Evolutionary conservation across 257 asterid species (phyloP), one percentile per base, ranked within the genome.

Genomic region (Paraleonurus japonicus): DNA sequence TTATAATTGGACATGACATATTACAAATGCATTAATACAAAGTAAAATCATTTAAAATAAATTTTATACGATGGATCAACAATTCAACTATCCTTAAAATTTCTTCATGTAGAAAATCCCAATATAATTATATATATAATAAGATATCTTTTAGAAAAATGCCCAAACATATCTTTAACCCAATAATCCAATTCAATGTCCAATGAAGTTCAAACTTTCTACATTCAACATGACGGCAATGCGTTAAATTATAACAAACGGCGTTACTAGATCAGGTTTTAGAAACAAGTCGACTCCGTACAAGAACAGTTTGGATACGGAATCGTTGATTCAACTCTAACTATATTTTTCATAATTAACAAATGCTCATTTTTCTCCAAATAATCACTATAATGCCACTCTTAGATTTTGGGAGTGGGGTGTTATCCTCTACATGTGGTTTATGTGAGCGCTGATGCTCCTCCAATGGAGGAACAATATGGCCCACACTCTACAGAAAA

Each of bases 231-330:
- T n/a, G 54, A 47, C 54, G 54, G 54, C 54, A 47, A 45, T 45
- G 19, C 45, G 22, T 28, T 60, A 28, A 17, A n/a, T 15, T 15
- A 59, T 2, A 5, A 13, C 8, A 13, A 15, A 13, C 16, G 32
- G 12, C 23, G 41, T 28, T 13, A 60, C 5, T 17, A 61, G 67
- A 61, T n/a, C 67, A 17, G 48, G 3, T 27, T 15, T 28, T 33
- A 61, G 37, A 27, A 26, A 28, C 37, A 9, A 4, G 33, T 48
- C 12, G 37, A 75, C 32, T 73, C 85, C 81, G 83, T 83, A 76
- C 85, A 47, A 11, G 3, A 57, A 22, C 62, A 16, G 61, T 65
- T n/a, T 55, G 63, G 79, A 66, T 47, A 11, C 61, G 35, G 60
- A 69, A 63, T 63, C 28, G 3, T 7, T n/a, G 8, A 43, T 66